Evolutionary conservation across 2,329 filamentous ascomycete genomes (phyloP).

Genomic region (Dothideomycetes sp.): DNA sequence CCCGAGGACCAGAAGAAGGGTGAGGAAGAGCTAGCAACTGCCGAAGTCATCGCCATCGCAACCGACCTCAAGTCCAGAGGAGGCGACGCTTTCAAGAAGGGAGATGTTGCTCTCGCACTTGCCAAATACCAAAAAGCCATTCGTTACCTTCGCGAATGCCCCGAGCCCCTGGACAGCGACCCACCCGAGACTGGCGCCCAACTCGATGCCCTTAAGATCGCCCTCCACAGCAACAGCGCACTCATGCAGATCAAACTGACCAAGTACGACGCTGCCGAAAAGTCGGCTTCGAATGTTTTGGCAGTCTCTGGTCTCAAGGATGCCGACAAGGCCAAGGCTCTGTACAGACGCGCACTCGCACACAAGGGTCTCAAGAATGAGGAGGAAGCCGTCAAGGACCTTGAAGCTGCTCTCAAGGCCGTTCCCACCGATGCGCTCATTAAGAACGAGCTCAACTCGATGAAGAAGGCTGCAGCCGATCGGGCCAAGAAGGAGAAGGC

Average conservation of each 20-base stretch:
- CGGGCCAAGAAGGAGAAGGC: slow-evolving; percentile 82
- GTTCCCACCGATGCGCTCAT: slow-evolving; percentile 64
- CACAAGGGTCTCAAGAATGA: slow-evolving; percentile 69
- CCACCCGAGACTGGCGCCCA: slow-evolving; percentile 54
- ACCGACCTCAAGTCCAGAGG: slow-evolving; percentile 81
- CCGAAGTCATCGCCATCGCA: slow-evolving; percentile 66
- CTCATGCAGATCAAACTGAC: slow-evolving; percentile 74
- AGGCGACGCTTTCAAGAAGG: slow-evolving; percentile 81
- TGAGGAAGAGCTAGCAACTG: slow-evolving; percentile 51
- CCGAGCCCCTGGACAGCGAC: slow-evolving; percentile 57
- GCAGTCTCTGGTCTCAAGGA: slow-evolving; percentile 53
- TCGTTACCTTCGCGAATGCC: slow-evolving; percentile 79
- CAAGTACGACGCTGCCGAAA: slow-evolving; percentile 58
- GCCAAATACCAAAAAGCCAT: slow-evolving; percentile 93
- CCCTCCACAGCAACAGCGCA: slow-evolving; percentile 79
- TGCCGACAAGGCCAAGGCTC: slow-evolving; percentile 77
- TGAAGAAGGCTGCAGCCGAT: slow-evolving; percentile 66
- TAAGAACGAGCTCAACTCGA: slow-evolving; percentile 59
- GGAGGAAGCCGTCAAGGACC: slow-evolving; percentile 51
- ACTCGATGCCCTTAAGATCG: slow-evolving; percentile 67
- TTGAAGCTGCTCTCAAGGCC: slow-evolving; percentile 32
- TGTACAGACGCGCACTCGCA: slow-evolving; percentile 75
- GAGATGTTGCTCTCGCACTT: slow-evolving; percentile 58
- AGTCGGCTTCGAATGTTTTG: slow-evolving; percentile 62
- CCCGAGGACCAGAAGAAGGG: slow-evolving; percentile 62